Evolutionary conservation across 176 grass and related monocot genomes (phyloP).

Genomic region (Thalia dealbata): DNA sequence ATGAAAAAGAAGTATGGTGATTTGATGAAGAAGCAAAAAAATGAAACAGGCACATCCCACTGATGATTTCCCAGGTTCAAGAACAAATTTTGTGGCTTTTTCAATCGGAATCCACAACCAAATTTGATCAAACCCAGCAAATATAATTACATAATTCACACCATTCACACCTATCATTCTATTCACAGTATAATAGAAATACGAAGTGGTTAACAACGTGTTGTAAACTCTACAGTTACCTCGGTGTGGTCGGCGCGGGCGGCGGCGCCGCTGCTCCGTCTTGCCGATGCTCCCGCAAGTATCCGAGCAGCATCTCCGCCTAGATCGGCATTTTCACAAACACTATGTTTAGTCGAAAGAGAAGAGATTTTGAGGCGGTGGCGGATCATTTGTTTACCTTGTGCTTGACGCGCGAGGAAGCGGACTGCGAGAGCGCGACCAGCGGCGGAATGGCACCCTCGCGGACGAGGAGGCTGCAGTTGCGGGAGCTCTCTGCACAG

Average conservation of each 20-base stretch:
- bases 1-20: background rate
- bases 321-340: constrained; percentile 20
- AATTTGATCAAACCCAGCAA: background rate
- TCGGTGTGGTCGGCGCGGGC: background rate
- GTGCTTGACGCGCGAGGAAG: constrained; percentile 74
- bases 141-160: background rate
- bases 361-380: background rate
- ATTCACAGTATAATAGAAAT: background rate
- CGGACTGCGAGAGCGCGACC: constrained; percentile 74
- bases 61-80: background rate
- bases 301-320: constrained; percentile 79
- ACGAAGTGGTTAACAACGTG: background rate
- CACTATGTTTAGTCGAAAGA: background rate
- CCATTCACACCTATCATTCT: background rate
- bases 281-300: constrained; percentile 68
- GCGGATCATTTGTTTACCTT: constrained; percentile 28
- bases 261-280: constrained; percentile 7
- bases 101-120: background rate
- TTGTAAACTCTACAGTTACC: background rate
- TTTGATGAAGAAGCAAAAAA: background rate
- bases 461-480: constrained; percentile 73
- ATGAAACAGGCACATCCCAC: background rate
- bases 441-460: constrained; percentile 92
- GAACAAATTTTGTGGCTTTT: background rate
- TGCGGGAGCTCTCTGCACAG: constrained; percentile 50